Evolutionary conservation across 2,329 filamentous ascomycete species (phyloP).

Genomic region (Paracoccidioides brasiliensis): DNA sequence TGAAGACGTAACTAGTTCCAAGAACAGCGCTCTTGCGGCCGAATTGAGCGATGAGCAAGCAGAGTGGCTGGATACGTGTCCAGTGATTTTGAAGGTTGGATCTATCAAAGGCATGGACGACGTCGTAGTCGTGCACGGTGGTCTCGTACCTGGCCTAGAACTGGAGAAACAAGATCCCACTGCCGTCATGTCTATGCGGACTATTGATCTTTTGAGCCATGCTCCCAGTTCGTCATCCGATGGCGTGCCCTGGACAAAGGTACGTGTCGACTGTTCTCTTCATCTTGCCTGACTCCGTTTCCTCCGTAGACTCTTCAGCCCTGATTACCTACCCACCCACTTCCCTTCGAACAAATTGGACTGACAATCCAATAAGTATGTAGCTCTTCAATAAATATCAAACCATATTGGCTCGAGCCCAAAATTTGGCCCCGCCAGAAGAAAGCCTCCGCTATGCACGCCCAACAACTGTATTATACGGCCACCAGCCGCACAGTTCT

Average conservation of each 20-base stretch:
- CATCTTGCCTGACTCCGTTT: not conserved
- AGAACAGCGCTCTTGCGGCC: conserved; percentile 42
- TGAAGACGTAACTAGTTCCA: conserved; percentile 23
- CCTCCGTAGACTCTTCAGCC: not conserved
- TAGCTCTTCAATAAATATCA: conserved; percentile 42
- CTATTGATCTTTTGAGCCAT: conserved; percentile 51
- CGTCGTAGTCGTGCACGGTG: conserved; percentile 70
- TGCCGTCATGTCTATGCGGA: conserved; percentile 86
- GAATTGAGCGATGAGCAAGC: conserved; percentile 48
- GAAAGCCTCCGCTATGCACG: conserved; percentile 12
- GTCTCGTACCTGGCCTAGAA: conserved; percentile 62
- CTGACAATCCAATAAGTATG: not conserved
- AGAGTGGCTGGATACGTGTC: conserved; percentile 55
- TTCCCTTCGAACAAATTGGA: not conserved
- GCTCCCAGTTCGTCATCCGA: conserved; percentile 39
- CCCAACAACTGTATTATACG: conserved; percentile 64
- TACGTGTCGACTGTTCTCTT: conserved; percentile 15
- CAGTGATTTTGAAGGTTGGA: conserved; percentile 67
- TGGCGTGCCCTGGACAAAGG: conserved; percentile 55
- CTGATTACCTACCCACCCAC: not conserved
- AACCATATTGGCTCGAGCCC: conserved; percentile 5
- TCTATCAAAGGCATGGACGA: conserved; percentile 46
- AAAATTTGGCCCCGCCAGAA: conserved; percentile 8
- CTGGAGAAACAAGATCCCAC: conserved; percentile 61
- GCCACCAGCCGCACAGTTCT: conserved; percentile 67